These are phyloP conservation scores for Pouteria glomerata DNA, from an alignment of 148 eudicot genomes.

Conservation along the genomic window DNA sequence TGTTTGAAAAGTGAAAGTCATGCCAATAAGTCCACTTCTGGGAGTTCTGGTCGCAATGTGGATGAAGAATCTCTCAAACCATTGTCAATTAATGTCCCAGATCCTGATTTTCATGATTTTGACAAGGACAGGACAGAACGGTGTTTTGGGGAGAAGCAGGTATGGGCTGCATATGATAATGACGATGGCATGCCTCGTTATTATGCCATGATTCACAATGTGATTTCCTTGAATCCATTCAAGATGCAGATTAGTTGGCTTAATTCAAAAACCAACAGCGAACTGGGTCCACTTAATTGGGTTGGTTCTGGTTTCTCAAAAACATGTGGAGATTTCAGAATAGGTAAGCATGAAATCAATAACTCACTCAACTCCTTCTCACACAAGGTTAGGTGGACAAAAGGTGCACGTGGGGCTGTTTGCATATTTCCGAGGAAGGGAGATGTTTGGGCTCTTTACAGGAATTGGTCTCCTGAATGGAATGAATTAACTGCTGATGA, in stretches of 20 bases:
- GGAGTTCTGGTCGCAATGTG: slow-evolving; percentile 1
- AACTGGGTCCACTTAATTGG: slow-evolving; percentile 33
- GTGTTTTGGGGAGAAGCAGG: slow-evolving; percentile 52
- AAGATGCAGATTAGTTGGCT: slow-evolving; percentile 53
- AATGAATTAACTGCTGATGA: slow-evolving; percentile 40
- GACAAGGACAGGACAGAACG: slow-evolving; percentile 46
- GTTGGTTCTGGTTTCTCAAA: slow-evolving; percentile 40
- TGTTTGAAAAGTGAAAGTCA: slow-evolving; percentile 1
- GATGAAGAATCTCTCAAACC: slow-evolving; percentile 16
- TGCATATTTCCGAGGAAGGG: slow-evolving; percentile 51
- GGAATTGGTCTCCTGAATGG: slow-evolving; percentile 67
- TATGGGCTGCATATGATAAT: slow-evolving; percentile 67
- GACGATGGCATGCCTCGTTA: slow-evolving; percentile 30
- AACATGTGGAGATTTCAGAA: slow-evolving; percentile 52
- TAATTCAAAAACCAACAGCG: slow-evolving; percentile 31
- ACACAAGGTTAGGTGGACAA: slow-evolving; percentile 50
- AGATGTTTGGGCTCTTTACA: slow-evolving; percentile 63
- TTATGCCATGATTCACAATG: slow-evolving; percentile 24
- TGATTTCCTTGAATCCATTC: slow-evolving; percentile 46
- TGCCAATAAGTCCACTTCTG: background rate
- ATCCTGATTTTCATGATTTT: slow-evolving; percentile 57
- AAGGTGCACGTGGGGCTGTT: slow-evolving; percentile 34
- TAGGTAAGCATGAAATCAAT: slow-evolving; percentile 37
- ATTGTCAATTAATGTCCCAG: slow-evolving; percentile 38
- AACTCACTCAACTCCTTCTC: slow-evolving; percentile 44